Percentiles rank a stretch among this genome's conserved stretches.
Conservation (phyloP, 208 protist genomes). For the Wallacemonas sp. region DNA sequence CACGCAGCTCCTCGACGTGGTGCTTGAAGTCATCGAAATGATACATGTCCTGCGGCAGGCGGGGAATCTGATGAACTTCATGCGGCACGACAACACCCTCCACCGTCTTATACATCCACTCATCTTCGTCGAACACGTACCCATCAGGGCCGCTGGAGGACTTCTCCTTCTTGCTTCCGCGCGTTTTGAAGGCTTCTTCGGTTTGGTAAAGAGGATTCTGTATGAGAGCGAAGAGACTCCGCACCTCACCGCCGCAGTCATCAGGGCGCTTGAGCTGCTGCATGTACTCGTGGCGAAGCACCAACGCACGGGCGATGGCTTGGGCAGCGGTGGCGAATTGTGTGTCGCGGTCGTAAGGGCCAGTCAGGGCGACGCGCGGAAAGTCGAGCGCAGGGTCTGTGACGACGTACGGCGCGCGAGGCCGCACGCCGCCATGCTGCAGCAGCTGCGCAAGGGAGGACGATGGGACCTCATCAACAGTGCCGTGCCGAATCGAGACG, state of each 20-base stretch:
- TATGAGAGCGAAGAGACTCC: conserved; percentile 32
- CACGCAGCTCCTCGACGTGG: conserved; percentile 76
- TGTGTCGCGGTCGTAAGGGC: conserved; percentile 69
- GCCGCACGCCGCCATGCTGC: background rate
- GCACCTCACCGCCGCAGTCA: conserved; percentile 23
- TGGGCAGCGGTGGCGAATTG: conserved; percentile 62
- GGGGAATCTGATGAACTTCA: conserved; percentile 87
- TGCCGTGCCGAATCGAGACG: background rate
- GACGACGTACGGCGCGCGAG: conserved; percentile 54
- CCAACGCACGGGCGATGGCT: conserved; percentile 68
- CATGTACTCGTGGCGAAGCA: conserved; percentile 74
- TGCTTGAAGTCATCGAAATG: conserved; percentile 80
- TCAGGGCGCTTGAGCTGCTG: conserved; percentile 7
- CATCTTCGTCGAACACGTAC: conserved; percentile 76
- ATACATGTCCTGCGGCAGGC: conserved; percentile 87
- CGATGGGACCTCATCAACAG: background rate
- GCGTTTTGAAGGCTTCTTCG: conserved; percentile 37
- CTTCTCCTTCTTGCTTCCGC: conserved; percentile 3
- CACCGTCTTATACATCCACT: conserved; percentile 92
- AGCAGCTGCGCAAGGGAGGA: background rate
- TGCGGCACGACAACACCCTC: conserved; percentile 88
- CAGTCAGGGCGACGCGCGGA: conserved; percentile 59
- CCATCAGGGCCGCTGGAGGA: conserved; percentile 5
- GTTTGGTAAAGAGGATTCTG: conserved; percentile 30
- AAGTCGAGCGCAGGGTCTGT: conserved; percentile 65